Conservation (phyloP, 306 rosid genomes). For the Rosa rugosa region DNA sequence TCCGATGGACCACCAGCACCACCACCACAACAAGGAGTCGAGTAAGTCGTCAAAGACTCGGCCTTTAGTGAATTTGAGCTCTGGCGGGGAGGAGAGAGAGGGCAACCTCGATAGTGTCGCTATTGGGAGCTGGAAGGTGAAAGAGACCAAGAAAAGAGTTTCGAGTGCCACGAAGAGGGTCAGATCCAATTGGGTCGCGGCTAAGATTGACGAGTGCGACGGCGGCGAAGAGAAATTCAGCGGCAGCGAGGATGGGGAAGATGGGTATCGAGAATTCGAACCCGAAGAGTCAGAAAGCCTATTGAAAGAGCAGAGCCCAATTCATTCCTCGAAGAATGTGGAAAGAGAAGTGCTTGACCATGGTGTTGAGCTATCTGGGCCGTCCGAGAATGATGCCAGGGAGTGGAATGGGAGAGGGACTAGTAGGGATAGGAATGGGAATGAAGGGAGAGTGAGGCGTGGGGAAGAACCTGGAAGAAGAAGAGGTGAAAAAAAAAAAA, state of each 20-base stretch:
- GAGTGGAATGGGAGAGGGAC: too few species aligned
- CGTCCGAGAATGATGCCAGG: too few species aligned
- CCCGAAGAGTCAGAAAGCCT: constrained; percentile 78
- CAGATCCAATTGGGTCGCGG: constrained; percentile 85
- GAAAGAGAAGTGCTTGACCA: constrained; percentile 51
- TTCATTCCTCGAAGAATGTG: constrained; percentile 70
- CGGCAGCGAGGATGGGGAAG: constrained; percentile 73
- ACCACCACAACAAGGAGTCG: constrained; percentile 22
- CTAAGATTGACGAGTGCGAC: constrained; percentile 63
- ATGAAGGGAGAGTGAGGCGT: constrained; percentile 48
- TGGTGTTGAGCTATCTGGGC: too few species aligned
- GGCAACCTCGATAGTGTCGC: constrained; percentile 66
- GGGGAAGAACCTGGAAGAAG: too few species aligned
- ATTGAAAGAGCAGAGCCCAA: constrained; percentile 67
- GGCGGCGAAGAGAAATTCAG: constrained; percentile 58
- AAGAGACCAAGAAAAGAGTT: constrained; percentile 78
- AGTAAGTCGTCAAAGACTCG: constrained; percentile 83
- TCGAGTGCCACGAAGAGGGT: constrained; percentile 57
- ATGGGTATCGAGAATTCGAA: constrained; percentile 70
- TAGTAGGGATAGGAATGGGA: too few species aligned
- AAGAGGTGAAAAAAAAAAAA: too few species aligned
- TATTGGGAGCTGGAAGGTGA: constrained; percentile 87
- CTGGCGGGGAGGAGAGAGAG: constrained; percentile 56
- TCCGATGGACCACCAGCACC: constrained; percentile 38
- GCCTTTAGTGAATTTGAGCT: constrained; percentile 67